These are phyloP conservation scores for Diaporthe helianthi DNA, from an alignment of 2,329 filamentous ascomycete genomes.

Conservation along the genomic window DNA sequence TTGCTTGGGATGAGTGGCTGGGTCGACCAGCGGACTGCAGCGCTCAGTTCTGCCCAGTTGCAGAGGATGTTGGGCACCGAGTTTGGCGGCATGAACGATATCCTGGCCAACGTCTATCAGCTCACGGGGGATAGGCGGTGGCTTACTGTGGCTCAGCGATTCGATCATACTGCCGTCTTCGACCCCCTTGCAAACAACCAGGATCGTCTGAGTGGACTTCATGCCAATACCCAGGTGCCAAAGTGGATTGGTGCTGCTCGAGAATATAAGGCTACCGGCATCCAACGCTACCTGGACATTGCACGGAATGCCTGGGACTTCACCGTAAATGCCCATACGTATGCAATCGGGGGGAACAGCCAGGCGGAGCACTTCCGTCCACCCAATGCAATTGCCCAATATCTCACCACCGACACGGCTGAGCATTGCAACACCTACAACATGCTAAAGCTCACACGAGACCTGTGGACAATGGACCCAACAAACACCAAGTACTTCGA, in stretches of 20 bases:
- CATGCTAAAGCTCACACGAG: constrained; percentile 62
- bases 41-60: constrained; percentile 53
- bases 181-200: constrained; percentile 53
- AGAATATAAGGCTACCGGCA: constrained; percentile 57
- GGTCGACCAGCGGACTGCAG: constrained; percentile 55
- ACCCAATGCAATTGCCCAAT: constrained; percentile 53
- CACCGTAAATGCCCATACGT: constrained; percentile 54
- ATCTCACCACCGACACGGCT: constrained; percentile 53
- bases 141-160: constrained; percentile 55
- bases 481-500: constrained; percentile 54
- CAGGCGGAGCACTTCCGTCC: constrained; percentile 59
- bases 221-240: constrained; percentile 61
- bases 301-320: constrained; percentile 58
- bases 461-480: constrained; percentile 55
- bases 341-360: constrained; percentile 62
- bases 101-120: constrained; percentile 55
- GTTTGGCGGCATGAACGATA: constrained; percentile 61
- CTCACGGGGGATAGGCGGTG: constrained; percentile 54
- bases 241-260: constrained; percentile 60
- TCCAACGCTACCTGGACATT: constrained; percentile 53
- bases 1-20: constrained; percentile 53
- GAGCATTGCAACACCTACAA: constrained; percentile 64
- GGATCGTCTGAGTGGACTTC: constrained; percentile 55
- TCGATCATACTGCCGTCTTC: constrained; percentile 57
- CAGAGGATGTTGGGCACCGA: constrained; percentile 56